phyloP scores from a whole-genome alignment of 352 stramenopile species.

The Achlya hypogyna region DNA sequence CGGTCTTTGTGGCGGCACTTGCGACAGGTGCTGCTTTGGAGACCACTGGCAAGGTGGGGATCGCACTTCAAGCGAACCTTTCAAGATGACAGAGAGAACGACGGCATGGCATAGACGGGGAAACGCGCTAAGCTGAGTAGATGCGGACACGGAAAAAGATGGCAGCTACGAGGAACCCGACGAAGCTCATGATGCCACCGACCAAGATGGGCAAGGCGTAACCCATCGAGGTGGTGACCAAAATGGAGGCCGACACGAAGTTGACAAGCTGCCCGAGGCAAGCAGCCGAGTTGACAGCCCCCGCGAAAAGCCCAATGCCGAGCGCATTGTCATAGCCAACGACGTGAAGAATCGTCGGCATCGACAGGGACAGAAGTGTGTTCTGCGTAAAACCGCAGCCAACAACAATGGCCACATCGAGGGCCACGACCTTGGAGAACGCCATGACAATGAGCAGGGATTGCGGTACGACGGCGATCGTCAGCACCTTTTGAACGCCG shows the following conservation, averaged over 20 bases:
- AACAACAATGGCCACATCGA: conserved; percentile 18
- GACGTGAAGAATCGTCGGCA: neutral
- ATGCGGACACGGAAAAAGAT: conserved; percentile 35
- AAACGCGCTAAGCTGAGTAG: conserved; percentile 44
- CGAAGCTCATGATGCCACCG: conserved; percentile 26
- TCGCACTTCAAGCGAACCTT: too few species aligned
- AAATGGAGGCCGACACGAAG: conserved; percentile 43
- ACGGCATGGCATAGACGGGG: neutral
- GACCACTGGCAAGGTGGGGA: too few species aligned
- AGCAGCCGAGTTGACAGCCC: conserved; percentile 65
- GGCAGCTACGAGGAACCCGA: neutral
- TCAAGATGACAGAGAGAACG: neutral
- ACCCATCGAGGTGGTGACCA: conserved; percentile 54
- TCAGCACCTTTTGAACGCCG: conserved; percentile 35
- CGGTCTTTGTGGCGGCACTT: too few species aligned
- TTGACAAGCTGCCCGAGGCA: conserved; percentile 65
- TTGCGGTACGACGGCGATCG: conserved; percentile 37
- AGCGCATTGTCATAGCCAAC: conserved; percentile 9
- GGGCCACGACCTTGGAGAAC: conserved; percentile 33
- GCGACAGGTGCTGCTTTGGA: too few species aligned
- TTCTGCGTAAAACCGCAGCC: conserved; percentile 4
- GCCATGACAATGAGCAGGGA: conserved; percentile 43
- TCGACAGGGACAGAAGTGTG: neutral
- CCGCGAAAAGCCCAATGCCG: conserved; percentile 61
- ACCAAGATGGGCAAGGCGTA: conserved; percentile 58